phyloP scores from a whole-genome alignment of 2,329 filamentous ascomycete genomes.

The Zasmidium angulare region DNA sequence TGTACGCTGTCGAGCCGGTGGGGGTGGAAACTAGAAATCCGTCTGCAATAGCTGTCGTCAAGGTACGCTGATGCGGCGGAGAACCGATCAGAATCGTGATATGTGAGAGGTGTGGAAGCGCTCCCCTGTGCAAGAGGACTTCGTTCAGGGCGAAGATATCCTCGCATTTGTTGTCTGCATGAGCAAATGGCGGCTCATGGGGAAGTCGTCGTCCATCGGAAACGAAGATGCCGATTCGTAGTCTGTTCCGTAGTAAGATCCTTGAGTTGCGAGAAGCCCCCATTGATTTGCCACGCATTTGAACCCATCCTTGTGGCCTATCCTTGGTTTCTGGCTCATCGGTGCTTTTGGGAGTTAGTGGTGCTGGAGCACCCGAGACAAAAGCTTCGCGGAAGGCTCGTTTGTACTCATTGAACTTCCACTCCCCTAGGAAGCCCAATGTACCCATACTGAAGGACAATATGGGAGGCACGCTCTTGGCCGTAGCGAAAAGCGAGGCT shows the following conservation, averaged over 20 bases:
- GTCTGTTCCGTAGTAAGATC: conserved; percentile 79
- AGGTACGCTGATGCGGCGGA: conserved; percentile 62
- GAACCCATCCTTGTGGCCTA: conserved; percentile 61
- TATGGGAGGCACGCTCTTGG: conserved; percentile 80
- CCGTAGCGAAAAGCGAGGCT: conserved; percentile 80
- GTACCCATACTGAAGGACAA: conserved; percentile 97
- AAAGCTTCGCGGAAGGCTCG: conserved; percentile 89
- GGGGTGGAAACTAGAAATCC: conserved; percentile 93
- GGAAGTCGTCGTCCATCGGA: conserved; percentile 57
- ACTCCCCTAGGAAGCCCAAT: conserved; percentile 90
- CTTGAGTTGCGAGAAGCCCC: conserved; percentile 72
- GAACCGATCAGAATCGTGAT: conserved; percentile 84
- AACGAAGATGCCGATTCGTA: conserved; percentile 83
- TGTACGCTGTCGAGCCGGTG: conserved; percentile 94
- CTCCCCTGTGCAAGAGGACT: conserved; percentile 87
- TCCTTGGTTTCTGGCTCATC: conserved; percentile 21
- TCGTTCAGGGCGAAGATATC: conserved; percentile 83
- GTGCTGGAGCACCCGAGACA: conserved; percentile 65
- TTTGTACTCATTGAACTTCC: conserved; percentile 93
- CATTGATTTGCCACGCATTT: conserved; percentile 76
- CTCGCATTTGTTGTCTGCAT: conserved; percentile 34
- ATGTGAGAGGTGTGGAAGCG: conserved; percentile 84
- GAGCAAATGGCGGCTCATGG: conserved; percentile 34
- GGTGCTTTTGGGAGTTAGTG: conserved; percentile 20
- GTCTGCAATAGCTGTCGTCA: conserved; percentile 93